These are phyloP conservation scores for Zygnema circumcarinatum DNA, from an alignment of 139 green algal genomes.

Conservation along the genomic window DNA sequence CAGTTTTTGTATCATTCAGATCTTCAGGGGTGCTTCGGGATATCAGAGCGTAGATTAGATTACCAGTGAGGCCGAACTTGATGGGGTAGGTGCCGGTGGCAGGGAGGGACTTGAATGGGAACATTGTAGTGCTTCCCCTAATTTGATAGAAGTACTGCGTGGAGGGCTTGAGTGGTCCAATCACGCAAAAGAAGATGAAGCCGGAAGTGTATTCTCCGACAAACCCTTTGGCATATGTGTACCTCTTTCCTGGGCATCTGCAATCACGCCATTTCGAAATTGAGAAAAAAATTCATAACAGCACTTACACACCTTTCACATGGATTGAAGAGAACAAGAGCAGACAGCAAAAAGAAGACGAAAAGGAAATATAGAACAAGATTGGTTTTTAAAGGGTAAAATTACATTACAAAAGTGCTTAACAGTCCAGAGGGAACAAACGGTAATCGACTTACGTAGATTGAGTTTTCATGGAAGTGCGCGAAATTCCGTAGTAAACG, in stretches of 20 bases:
- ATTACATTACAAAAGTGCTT: background rate
- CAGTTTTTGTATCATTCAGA: no score
- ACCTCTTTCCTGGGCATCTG: background rate
- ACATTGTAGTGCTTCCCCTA: background rate
- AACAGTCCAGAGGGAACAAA: no score
- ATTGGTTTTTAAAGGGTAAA: no score
- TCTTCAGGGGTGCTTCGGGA: background rate
- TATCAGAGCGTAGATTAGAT: background rate
- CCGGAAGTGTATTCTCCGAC: background rate
- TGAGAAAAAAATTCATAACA: no score
- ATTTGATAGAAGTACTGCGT: background rate
- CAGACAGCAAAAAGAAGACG: background rate
- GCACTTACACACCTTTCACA: no score
- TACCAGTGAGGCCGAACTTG: background rate
- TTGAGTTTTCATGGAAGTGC: background rate
- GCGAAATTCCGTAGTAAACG: background rate
- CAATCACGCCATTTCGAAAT: no score
- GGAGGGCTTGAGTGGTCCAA: background rate
- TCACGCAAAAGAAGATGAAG: background rate
- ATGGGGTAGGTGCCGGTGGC: background rate
- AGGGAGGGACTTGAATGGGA: background rate
- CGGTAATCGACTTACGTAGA: background rate
- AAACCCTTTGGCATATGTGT: background rate
- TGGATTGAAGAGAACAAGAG: background rate
- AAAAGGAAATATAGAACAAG: background rate